Conservation (phyloP, 2,329 filamentous ascomycete species). For the Aspergillus brasiliensis region DNA sequence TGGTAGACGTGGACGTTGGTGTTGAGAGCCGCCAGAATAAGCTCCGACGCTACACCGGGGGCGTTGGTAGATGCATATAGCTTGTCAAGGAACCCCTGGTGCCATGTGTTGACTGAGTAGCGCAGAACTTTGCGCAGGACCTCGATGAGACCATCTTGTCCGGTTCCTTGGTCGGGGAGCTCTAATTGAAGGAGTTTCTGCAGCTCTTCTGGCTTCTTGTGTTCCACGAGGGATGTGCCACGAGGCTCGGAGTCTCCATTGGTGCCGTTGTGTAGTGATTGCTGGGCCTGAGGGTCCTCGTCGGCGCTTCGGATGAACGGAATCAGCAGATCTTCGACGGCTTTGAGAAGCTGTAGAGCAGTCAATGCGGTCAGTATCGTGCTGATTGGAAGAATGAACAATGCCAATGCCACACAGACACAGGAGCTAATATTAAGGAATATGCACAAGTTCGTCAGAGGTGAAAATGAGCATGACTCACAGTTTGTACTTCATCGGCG, state of each 20-base stretch:
- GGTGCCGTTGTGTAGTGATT: conserved; percentile 15
- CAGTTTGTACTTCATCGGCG: conserved; percentile 46
- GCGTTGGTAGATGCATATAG: conserved; percentile 89
- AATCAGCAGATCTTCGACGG: conserved; percentile 48
- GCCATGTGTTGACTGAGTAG: conserved; percentile 97
- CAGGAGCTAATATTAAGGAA: neutral
- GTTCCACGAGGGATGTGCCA: conserved; percentile 65
- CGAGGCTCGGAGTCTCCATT: conserved; percentile 57
- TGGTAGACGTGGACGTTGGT: conserved; percentile 95
- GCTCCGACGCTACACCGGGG: conserved; percentile 79
- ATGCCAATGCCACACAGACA: neutral
- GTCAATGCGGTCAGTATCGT: conserved; percentile 6
- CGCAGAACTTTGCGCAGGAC: conserved; percentile 71
- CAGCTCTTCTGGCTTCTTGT: conserved; percentile 60
- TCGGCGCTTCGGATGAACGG: conserved; percentile 50
- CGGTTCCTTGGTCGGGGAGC: conserved; percentile 59
- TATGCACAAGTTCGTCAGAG: neutral
- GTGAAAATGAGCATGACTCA: conserved; percentile 31
- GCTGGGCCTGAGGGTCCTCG: conserved; percentile 23
- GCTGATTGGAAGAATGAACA: neutral
- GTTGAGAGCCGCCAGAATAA: conserved; percentile 83
- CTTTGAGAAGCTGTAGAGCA: conserved; percentile 36
- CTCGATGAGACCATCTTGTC: conserved; percentile 73
- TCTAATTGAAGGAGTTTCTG: conserved; percentile 55
- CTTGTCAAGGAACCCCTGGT: conserved; percentile 95